Conservation (phyloP, 345 rosid genomes). For the Aegle marmelos region DNA sequence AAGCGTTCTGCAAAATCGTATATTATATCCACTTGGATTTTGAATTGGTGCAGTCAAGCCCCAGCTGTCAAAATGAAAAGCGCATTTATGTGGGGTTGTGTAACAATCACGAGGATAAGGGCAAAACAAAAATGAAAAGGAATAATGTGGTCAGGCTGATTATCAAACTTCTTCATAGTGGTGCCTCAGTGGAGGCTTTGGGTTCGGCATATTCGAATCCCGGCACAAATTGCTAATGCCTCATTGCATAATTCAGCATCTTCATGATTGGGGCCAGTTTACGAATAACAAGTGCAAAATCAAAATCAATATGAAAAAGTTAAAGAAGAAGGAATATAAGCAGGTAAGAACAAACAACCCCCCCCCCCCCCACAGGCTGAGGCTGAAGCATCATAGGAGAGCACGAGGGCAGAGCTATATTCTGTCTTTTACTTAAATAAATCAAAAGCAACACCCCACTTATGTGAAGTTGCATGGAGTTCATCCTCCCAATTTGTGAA, state of each 20-base stretch:
- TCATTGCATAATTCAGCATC: conserved; percentile 35
- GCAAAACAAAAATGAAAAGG: background rate
- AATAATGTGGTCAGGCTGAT: background rate
- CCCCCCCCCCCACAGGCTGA: background rate
- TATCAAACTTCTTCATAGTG: background rate
- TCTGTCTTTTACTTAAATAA: conserved; percentile 35
- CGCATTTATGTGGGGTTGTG: background rate
- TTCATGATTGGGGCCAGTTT: conserved; percentile 21
- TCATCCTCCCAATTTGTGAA: conserved; percentile 54
- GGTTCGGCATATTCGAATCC: background rate
- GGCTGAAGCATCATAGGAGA: conserved; percentile 46
- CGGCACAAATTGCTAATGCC: background rate
- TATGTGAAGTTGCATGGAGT: conserved; percentile 56
- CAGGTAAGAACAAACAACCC: conserved; percentile 32
- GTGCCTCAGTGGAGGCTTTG: conserved; percentile 15
- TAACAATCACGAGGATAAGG: background rate
- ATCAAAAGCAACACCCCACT: conserved; percentile 46
- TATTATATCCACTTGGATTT: background rate
- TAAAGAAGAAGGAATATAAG: conserved; percentile 36
- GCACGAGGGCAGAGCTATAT: conserved; percentile 23
- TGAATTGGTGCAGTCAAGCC: background rate
- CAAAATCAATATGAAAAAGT: conserved; percentile 5
- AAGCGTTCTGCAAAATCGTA: background rate
- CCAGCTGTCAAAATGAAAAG: background rate
- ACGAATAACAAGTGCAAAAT: conserved; percentile 8